These are phyloP conservation scores for Dendrobium huoshanense DNA, from an alignment of 106 monocot species.

Conservation along the genomic window DNA sequence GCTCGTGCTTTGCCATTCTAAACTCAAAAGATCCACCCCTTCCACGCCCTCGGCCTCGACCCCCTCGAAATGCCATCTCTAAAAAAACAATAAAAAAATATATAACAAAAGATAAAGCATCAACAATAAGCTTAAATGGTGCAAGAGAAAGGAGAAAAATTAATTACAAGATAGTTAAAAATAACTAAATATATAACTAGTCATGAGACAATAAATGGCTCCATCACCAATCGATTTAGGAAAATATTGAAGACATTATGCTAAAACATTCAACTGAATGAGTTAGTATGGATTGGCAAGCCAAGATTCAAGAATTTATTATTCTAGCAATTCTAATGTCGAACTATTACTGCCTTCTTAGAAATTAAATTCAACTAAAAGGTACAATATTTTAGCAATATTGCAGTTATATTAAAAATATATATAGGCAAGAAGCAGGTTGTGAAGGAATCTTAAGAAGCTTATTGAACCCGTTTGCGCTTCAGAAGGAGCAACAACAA, in stretches of 20 bases:
- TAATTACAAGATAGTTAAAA: background rate
- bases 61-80: conserved; percentile 12
- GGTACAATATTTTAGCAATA: background rate
- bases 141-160: background rate
- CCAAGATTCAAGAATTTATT: background rate
- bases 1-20: conserved; percentile 10
- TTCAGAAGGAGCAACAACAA: background rate
- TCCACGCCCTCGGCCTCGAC: conserved; percentile 11
- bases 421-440: background rate
- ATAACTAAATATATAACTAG: background rate
- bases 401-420: background rate
- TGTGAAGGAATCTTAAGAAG: background rate
- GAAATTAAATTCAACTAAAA: background rate
- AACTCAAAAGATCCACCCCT: conserved; percentile 4
- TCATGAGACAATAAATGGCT: background rate
- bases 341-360: background rate
- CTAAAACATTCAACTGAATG: background rate
- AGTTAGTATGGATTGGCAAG: background rate
- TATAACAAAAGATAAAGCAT: background rate
- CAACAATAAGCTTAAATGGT: background rate
- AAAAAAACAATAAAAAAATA: background rate
- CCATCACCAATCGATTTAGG: background rate
- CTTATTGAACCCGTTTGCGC: background rate
- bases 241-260: background rate
- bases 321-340: background rate